phyloP scores from a whole-genome alignment of 179 eudicot genomes.

The Silene vulgaris region DNA sequence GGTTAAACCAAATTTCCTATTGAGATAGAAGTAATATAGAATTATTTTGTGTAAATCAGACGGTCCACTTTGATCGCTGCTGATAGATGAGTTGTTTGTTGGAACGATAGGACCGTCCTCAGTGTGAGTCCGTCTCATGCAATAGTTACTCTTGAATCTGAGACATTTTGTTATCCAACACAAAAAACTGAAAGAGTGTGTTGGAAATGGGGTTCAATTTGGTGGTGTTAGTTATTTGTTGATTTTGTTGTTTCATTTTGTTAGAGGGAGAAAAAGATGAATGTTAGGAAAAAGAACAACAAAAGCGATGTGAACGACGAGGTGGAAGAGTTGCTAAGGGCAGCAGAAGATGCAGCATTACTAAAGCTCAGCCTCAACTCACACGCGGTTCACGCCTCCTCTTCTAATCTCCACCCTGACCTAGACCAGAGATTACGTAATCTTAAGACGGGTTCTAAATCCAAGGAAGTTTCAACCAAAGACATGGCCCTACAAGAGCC shows the following conservation, averaged over 20 bases:
- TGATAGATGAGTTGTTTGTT: not conserved
- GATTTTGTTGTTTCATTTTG: slow-evolving; percentile 8
- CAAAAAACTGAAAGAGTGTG: not conserved
- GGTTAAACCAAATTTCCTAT: no score
- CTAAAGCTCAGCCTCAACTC: slow-evolving; percentile 57
- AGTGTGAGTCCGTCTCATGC: no score
- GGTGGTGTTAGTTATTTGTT: not conserved
- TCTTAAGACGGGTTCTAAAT: slow-evolving; percentile 46
- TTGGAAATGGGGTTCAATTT: not conserved
- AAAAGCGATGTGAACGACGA: slow-evolving; percentile 33
- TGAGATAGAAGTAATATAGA: no score
- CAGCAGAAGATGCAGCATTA: slow-evolving; percentile 59
- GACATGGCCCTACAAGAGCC: slow-evolving; percentile 8
- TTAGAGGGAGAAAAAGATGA: slow-evolving; percentile 18
- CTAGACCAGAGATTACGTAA: slow-evolving; percentile 58
- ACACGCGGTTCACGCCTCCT: slow-evolving; percentile 45
- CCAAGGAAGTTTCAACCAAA: slow-evolving; percentile 10
- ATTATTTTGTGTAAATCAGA: no score
- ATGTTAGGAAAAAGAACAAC: slow-evolving; percentile 26
- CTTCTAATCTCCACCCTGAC: slow-evolving; percentile 52
- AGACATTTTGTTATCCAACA: not conserved
- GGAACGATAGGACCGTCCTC: not conserved
- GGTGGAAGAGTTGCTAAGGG: slow-evolving; percentile 63
- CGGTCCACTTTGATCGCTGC: no score
- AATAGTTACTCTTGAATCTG: not conserved